Evolutionary conservation across 306 rosid genomes (phyloP).

Genomic region (Carpinus fangiana): DNA sequence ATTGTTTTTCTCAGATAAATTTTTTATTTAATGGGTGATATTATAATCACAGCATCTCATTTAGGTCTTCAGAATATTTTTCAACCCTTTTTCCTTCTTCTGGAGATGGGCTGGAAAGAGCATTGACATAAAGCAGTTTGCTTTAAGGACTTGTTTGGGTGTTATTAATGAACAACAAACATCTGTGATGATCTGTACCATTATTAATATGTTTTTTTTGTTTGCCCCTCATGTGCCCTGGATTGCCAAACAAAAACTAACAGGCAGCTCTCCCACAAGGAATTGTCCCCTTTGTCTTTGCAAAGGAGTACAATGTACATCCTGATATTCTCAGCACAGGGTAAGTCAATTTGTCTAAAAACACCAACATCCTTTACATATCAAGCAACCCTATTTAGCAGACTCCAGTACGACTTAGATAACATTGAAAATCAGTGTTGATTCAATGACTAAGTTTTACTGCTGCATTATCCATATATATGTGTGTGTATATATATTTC

Average conservation of each 20-base stretch:
- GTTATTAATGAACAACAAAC: conserved; percentile 34
- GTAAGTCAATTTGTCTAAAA: conserved; percentile 33
- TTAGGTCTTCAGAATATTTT: conserved; percentile 3
- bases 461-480: too few relatives aligned
- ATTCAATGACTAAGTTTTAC: too few relatives aligned
- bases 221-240: conserved; percentile 30
- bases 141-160: conserved; percentile 17
- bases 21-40: not conserved
- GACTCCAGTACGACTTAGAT: too few relatives aligned
- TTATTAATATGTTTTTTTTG: conserved; percentile 42
- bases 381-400: too few relatives aligned
- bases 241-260: conserved; percentile 15
- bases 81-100: not conserved
- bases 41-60: conserved; percentile 8
- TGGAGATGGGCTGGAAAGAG: conserved; percentile 12
- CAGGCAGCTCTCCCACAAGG: conserved; percentile 99
- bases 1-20: not conserved
- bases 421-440: too few relatives aligned
- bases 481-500: too few relatives aligned
- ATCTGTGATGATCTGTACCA: conserved; percentile 28
- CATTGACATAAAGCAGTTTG: not conserved
- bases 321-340: conserved; percentile 95
- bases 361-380: not conserved
- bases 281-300: conserved; percentile 97
- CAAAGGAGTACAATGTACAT: conserved; percentile 90